Evolutionary conservation across 305 asterid genomes (phyloP).

Genomic region (Galium porrigens): DNA sequence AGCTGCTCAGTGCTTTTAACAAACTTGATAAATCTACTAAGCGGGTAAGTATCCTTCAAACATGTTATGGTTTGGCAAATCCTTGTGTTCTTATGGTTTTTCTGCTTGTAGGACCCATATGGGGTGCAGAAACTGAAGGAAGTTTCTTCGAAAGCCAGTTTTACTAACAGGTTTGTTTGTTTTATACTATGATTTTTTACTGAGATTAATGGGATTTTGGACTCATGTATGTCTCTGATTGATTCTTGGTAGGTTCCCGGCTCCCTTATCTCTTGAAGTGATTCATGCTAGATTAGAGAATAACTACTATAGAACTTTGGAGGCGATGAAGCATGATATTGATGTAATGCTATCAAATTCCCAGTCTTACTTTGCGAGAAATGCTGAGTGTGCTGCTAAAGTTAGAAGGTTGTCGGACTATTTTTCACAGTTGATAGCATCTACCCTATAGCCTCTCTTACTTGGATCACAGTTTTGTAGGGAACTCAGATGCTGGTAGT

Average conservation of each 20-base stretch:
- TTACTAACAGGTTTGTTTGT: slow-evolving; percentile 50
- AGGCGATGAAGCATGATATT: slow-evolving; percentile 53
- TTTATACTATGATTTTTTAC: background rate
- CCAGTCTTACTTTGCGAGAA: slow-evolving; percentile 36
- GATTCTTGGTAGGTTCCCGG: slow-evolving; percentile 56
- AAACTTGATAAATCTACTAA: background rate
- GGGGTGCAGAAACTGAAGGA: slow-evolving; percentile 55
- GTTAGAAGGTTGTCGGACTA: slow-evolving; percentile 40
- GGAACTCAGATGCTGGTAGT: slow-evolving; percentile 21
- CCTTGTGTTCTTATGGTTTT: background rate
- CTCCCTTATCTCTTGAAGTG: slow-evolving; percentile 56
- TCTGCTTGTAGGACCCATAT: slow-evolving; percentile 39
- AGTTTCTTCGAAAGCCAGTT: slow-evolving; percentile 44
- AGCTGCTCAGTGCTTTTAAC: slow-evolving; percentile 30
- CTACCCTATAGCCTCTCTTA: slow-evolving; percentile 28
- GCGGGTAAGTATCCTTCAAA: slow-evolving; percentile 32
- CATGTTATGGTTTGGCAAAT: slow-evolving; percentile 17
- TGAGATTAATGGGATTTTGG: background rate
- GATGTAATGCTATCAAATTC: slow-evolving; percentile 52
- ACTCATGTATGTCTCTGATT: background rate
- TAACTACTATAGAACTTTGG: slow-evolving; percentile 49
- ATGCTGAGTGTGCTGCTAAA: slow-evolving; percentile 38
- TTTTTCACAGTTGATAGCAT: slow-evolving; percentile 37
- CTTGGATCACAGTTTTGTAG: slow-evolving; percentile 49
- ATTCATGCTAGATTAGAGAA: slow-evolving; percentile 52